Evolutionary conservation across 192 early-diverging fungal species (phyloP), one percentile per base, ranked within the genome.

Genomic region (Entomortierella chlamydospora): DNA sequence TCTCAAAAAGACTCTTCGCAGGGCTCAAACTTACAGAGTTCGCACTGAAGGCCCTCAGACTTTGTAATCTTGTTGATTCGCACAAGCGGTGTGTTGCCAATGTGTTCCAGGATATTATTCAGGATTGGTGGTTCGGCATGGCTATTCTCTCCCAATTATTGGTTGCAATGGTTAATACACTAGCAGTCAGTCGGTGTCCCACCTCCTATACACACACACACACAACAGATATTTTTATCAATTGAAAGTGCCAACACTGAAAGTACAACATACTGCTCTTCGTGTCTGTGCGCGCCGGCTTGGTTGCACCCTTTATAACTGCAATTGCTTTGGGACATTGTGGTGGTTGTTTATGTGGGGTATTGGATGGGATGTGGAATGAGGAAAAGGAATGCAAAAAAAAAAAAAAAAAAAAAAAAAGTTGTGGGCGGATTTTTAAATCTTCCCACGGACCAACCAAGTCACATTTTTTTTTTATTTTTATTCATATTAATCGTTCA

Each of bases 61-160:
- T 93, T 88, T 45, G 89, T 88, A 72, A 99, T 95, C 56, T 94
- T 84, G 90, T 94, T 95, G 55, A 99, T 88, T 57, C 96, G 88
- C 29, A 99, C 95, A 47, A 94, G 82, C 37, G 98, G 97, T 12
- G 98, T 99, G 83, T 96, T 95, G 55, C 98, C 98, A 61, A 99
- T 95, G 80, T 98, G 94, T 30, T 95, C 96, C 63, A 99, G 88
- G 77, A 99, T 93, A 63, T 88, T 94, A 81, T 95, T 83, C 56
- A 94, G 86, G 65, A 98, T 95, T 62, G 83, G 85, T 52, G 93
- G 93, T 66, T 92, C 91, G 17, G 91, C 90, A 33, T 60, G 30
- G 49, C 87, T 88, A 68, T 54, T 2, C 11, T n/a, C n/a, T n/a
- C n/a, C n/a, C n/a, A n/a, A n/a, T n/a, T n/a, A n/a, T n/a, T n/a